A percentile compares a stretch with the other conserved stretches of the same genome.
phyloP scores from a whole-genome alignment of 2,329 filamentous ascomycete genomes.

The Elsinoe perseae region DNA sequence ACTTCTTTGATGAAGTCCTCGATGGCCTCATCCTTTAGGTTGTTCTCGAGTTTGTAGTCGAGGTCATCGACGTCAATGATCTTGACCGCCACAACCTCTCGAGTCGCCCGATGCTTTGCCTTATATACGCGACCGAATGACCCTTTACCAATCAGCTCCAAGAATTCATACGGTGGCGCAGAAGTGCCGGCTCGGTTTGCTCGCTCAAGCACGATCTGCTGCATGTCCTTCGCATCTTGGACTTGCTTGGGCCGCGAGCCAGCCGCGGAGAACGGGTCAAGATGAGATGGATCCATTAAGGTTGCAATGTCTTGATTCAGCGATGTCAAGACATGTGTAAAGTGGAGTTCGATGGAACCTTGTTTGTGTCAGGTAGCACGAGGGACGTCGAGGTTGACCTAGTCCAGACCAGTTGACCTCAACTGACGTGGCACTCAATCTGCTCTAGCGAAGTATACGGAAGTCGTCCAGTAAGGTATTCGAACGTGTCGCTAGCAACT shows the following conservation, averaged over 20 bases:
- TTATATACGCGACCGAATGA: slow-evolving; percentile 69
- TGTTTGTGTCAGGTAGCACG: background rate
- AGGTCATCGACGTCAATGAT: slow-evolving; percentile 77
- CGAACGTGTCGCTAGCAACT: background rate
- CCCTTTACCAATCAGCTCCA: slow-evolving; percentile 67
- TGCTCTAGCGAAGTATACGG: background rate
- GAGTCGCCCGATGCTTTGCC: slow-evolving; percentile 33
- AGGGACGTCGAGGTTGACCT: background rate
- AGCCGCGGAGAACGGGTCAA: slow-evolving; percentile 21
- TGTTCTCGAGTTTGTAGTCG: slow-evolving; percentile 56
- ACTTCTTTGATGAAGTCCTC: slow-evolving; percentile 54
- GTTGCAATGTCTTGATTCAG: background rate
- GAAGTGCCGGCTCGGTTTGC: slow-evolving; percentile 53
- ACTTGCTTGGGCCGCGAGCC: slow-evolving; percentile 44
- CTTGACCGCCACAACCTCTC: slow-evolving; percentile 62
- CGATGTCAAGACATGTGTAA: background rate
- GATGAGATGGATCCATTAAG: slow-evolving; percentile 26
- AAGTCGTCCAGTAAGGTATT: background rate
- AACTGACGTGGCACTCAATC: background rate
- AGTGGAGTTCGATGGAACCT: background rate
- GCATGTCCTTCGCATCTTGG: slow-evolving; percentile 65
- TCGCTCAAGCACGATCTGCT: slow-evolving; percentile 54
- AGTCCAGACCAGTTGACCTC: background rate
- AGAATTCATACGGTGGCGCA: slow-evolving; percentile 58
- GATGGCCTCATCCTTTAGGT: slow-evolving; percentile 56